Conservation (phyloP, 1,284 basidiomycete species). For the Boletellus sp. region DNA sequence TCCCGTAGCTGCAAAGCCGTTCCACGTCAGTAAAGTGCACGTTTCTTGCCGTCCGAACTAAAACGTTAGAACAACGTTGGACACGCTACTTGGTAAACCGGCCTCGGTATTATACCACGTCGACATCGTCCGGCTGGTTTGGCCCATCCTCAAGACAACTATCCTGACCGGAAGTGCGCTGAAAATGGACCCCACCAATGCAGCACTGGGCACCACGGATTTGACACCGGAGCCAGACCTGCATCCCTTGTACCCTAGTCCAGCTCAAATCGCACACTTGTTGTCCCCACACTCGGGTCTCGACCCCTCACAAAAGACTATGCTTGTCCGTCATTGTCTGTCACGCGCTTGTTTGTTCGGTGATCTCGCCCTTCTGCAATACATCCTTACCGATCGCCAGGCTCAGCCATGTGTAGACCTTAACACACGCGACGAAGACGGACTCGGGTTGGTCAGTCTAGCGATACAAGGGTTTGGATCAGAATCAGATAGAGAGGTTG, state of each 20-base stretch:
- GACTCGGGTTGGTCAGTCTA: conserved; percentile 72
- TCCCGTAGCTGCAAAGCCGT: conserved; percentile 2
- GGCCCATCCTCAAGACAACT: conserved; percentile 5
- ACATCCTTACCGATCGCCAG: conserved; percentile 66
- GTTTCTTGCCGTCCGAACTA: conserved; percentile 20
- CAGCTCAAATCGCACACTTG: conserved; percentile 56
- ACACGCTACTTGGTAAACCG: conserved; percentile 6
- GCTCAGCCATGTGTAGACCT: conserved; percentile 70
- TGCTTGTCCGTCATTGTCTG: conserved; percentile 69
- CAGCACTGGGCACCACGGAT: conserved; percentile 36
- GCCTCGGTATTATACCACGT: conserved; percentile 1
- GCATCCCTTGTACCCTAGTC: conserved; percentile 70
- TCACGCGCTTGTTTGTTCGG: conserved; percentile 72
- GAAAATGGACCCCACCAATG: conserved; percentile 12
- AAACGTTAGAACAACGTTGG: conserved; percentile 10
- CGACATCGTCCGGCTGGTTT: conserved; percentile 5
- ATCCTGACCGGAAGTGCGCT: not conserved
- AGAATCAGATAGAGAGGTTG: conserved; percentile 77
- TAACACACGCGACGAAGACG: conserved; percentile 75
- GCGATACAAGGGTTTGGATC: conserved; percentile 83
- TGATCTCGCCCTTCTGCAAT: conserved; percentile 68
- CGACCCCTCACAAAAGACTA: conserved; percentile 58
- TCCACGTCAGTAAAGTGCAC: conserved; percentile 5
- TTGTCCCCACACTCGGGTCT: conserved; percentile 67
- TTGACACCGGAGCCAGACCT: conserved; percentile 71